A percentile compares a stretch with the other conserved stretches of the same genome.
Conservation (phyloP, 352 stramenopile species). For the Pythium apleroticum region DNA sequence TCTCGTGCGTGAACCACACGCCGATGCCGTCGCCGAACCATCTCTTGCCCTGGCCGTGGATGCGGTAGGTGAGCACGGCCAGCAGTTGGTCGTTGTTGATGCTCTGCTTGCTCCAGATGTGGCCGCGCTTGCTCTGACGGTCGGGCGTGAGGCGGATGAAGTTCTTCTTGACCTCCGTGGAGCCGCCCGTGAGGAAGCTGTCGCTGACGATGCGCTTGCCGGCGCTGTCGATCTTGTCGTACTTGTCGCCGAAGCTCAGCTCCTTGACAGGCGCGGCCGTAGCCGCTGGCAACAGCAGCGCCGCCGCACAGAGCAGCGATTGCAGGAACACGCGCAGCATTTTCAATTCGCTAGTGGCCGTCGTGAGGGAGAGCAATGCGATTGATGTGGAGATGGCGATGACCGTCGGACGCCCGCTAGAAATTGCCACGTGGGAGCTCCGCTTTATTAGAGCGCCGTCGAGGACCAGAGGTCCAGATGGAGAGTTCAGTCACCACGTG, state of each 20-base stretch:
- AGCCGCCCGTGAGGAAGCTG: slow-evolving; percentile 49
- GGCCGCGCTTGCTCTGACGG: slow-evolving; percentile 78
- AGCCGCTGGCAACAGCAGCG: slow-evolving; percentile 24
- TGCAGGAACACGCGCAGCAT: slow-evolving; percentile 18
- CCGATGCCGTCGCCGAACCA: slow-evolving; percentile 82
- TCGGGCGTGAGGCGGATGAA: slow-evolving; percentile 81
- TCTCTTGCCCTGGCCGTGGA: slow-evolving; percentile 71
- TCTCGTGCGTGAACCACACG: slow-evolving; percentile 71
- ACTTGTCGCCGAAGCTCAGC: slow-evolving; percentile 71
- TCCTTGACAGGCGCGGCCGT: slow-evolving; percentile 22
- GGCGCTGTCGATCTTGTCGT: slow-evolving; percentile 48
- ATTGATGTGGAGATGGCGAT: not conserved
- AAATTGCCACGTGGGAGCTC: slow-evolving; percentile 30
- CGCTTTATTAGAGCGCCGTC: slow-evolving; percentile 17
- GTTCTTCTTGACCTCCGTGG: slow-evolving; percentile 77
- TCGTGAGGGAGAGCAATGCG: slow-evolving; percentile 3
- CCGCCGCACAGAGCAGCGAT: slow-evolving; percentile 26
- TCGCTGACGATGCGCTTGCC: slow-evolving; percentile 65
- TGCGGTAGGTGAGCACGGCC: slow-evolving; percentile 70
- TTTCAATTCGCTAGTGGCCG: not conserved
- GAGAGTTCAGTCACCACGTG: not conserved
- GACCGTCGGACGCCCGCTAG: slow-evolving; percentile 8
- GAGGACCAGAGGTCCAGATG: slow-evolving; percentile 3
- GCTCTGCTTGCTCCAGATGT: slow-evolving; percentile 58
- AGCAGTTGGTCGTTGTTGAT: slow-evolving; percentile 53